Percentiles rank a stretch among this genome's conserved stretches.
These are phyloP conservation scores for Solanum stenotomum DNA, from an alignment of 257 asterid genomes.

Conservation along the genomic window DNA sequence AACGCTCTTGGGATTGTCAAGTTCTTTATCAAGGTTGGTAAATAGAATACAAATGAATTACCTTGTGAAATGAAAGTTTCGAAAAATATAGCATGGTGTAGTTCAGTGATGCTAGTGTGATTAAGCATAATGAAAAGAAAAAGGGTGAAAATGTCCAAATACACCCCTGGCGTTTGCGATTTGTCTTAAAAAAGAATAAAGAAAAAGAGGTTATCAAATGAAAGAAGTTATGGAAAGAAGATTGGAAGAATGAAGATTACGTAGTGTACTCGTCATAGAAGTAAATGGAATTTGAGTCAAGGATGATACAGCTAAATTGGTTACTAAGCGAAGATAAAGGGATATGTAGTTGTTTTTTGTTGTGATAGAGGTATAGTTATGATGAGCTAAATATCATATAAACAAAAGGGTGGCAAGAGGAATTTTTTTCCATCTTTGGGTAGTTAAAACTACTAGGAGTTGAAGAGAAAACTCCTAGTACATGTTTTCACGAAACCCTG, in stretches of 20 bases:
- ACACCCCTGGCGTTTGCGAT: not conserved
- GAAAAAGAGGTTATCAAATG: not conserved
- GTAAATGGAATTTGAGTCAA: not conserved
- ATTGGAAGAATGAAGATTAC: not conserved
- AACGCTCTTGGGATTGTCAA: slow-evolving; percentile 76
- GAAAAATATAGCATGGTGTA: not conserved
- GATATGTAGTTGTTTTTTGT: not conserved
- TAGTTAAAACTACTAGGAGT: not conserved
- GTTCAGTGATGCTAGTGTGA: not conserved
- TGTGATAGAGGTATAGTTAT: not conserved
- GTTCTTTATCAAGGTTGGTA: slow-evolving; percentile 81
- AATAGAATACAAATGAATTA: not conserved
- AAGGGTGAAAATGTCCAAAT: not conserved
- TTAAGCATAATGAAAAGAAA: not conserved
- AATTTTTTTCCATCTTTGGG: not conserved
- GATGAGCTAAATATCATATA: not conserved
- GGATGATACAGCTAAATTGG: not conserved
- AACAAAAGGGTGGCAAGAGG: not conserved
- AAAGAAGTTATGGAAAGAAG: not conserved
- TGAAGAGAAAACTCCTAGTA: not conserved
- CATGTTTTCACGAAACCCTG: not conserved
- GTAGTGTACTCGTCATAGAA: not conserved
- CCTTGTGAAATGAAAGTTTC: not conserved
- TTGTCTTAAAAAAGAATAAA: not conserved
- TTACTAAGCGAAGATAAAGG: not conserved